A percentile compares a stretch with the other conserved stretches of the same genome.
phyloP scores from a whole-genome alignment of 768 basidiomycete species.

The Pleurotus pulmonarius region DNA sequence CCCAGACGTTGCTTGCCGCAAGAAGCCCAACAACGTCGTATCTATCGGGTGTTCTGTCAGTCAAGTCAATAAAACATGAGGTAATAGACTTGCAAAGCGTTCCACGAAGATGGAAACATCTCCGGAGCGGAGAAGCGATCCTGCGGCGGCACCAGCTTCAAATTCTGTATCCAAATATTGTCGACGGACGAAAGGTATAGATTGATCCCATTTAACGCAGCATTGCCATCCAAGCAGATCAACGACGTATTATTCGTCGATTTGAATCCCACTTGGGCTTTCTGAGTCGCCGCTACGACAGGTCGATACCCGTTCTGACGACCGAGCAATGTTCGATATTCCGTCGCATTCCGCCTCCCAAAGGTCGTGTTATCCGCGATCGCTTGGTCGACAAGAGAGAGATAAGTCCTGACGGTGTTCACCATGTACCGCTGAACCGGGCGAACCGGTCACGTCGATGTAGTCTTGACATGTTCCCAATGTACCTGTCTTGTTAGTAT shows the following conservation, averaged over 20 bases:
- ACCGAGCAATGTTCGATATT: constrained; percentile 10
- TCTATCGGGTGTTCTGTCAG: background rate
- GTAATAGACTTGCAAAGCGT: constrained; percentile 10
- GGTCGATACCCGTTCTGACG: constrained; percentile 15
- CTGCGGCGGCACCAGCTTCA: constrained; percentile 13
- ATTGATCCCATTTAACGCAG: constrained; percentile 12
- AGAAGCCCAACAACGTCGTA: constrained; percentile 13
- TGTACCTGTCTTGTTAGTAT: background rate
- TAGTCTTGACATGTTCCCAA: constrained; percentile 9
- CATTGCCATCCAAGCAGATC: constrained; percentile 12
- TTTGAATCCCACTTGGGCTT: constrained; percentile 13
- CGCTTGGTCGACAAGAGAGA: constrained; percentile 10
- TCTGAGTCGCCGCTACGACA: constrained; percentile 11
- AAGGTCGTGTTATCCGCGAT: constrained; percentile 12
- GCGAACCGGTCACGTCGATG: constrained; percentile 11
- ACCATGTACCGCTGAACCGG: constrained; percentile 11
- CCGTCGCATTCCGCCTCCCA: constrained; percentile 15
- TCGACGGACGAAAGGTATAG: constrained; percentile 11
- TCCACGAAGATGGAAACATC: constrained; percentile 16
- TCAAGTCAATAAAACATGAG: background rate
- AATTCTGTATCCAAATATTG: constrained; percentile 14
- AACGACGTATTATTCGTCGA: constrained; percentile 14
- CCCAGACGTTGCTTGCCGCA: constrained; percentile 15
- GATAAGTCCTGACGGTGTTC: constrained; percentile 10
- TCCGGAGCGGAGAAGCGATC: constrained; percentile 15